Evolutionary conservation across 306 rosid species (phyloP).

Genomic region (Cyclanthera cordifolia): DNA sequence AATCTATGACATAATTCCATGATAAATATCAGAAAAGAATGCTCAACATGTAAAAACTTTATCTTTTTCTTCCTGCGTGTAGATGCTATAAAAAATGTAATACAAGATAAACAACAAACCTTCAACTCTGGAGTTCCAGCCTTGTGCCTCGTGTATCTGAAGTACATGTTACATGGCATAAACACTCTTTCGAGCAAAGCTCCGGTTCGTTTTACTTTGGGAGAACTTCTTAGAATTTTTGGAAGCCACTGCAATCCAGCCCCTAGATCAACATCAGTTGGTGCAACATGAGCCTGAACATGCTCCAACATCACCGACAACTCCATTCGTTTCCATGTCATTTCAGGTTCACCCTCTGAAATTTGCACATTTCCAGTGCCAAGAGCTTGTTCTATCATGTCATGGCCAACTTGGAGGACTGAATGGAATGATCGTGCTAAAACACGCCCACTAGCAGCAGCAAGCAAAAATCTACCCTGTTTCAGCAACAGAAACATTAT

Average conservation of each 20-base stretch:
- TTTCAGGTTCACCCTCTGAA: conserved; percentile 73
- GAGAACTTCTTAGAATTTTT: conserved; percentile 79
- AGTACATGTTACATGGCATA: conserved; percentile 98
- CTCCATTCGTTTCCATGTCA: conserved; percentile 94
- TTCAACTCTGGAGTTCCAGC: conserved; percentile 95
- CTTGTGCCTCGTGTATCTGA: conserved; percentile 87
- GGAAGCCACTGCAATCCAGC: conserved; percentile 99
- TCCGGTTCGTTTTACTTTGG: conserved; percentile 97
- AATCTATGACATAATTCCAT: neutral
- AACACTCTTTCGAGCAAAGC: conserved; percentile 99
- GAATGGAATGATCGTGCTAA: conserved; percentile 95
- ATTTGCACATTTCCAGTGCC: conserved; percentile 43
- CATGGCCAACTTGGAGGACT: conserved; percentile 78
- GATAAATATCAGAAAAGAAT: conserved; percentile 7
- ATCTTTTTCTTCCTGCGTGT: neutral
- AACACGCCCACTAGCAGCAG: conserved; percentile 94
- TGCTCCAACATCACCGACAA: conserved; percentile 91
- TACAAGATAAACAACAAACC: conserved; percentile 25
- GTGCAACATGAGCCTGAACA: conserved; percentile 99
- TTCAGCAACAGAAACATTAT: conserved; percentile 14
- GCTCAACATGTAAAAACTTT: neutral
- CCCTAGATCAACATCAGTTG: conserved; percentile 99
- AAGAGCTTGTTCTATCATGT: conserved; percentile 91
- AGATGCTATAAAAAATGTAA: neutral
- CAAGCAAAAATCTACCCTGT: conserved; percentile 98